Percentiles rank a stretch among this genome's conserved stretches.
Evolutionary conservation across 2,329 filamentous ascomycete genomes (phyloP).

Genomic region (Monosporascus sp.): DNA sequence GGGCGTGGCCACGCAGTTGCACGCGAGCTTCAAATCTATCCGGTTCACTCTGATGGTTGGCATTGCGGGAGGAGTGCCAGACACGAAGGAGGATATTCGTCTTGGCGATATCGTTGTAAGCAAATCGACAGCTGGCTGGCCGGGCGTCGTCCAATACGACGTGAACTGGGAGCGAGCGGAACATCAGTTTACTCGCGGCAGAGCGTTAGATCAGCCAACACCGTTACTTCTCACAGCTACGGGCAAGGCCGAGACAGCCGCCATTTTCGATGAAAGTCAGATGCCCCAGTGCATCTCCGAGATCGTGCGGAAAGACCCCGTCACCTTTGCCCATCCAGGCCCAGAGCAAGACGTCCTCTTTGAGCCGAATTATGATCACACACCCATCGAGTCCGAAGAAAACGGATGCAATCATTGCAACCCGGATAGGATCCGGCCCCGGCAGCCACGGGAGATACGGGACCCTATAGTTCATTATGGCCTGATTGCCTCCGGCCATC

Average conservation of each 20-base stretch:
- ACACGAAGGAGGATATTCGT: conserved; percentile 9
- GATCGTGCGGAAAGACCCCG: conserved; percentile 14
- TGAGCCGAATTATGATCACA: conserved; percentile 17
- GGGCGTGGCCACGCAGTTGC: conserved; percentile 11
- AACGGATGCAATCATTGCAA: too few relatives aligned
- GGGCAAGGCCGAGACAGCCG: conserved; percentile 14
- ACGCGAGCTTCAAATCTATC: conserved; percentile 9
- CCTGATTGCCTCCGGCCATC: conserved; percentile 12
- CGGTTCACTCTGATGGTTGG: conserved; percentile 10
- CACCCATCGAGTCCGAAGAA: conserved; percentile 2
- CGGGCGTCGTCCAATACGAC: conserved; percentile 15
- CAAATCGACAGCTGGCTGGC: conserved; percentile 3
- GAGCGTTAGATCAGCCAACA: conserved; percentile 8
- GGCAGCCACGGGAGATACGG: neutral
- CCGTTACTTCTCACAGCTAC: conserved; percentile 13
- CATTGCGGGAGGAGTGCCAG: conserved; percentile 1
- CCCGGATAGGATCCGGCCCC: too few relatives aligned
- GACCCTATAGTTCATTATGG: conserved; percentile 19
- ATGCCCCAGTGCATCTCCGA: conserved; percentile 9
- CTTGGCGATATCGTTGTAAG: conserved; percentile 1
- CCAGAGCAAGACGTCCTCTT: conserved; percentile 18
- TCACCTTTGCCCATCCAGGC: conserved; percentile 12
- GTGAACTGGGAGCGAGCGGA: too few relatives aligned
- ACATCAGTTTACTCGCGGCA: too few relatives aligned
- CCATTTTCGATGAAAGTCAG: conserved; percentile 13